Evolutionary conservation across 1,284 basidiomycete species (phyloP), one percentile per base, ranked within the genome.

Genomic region (Naganishia cerealis): DNA sequence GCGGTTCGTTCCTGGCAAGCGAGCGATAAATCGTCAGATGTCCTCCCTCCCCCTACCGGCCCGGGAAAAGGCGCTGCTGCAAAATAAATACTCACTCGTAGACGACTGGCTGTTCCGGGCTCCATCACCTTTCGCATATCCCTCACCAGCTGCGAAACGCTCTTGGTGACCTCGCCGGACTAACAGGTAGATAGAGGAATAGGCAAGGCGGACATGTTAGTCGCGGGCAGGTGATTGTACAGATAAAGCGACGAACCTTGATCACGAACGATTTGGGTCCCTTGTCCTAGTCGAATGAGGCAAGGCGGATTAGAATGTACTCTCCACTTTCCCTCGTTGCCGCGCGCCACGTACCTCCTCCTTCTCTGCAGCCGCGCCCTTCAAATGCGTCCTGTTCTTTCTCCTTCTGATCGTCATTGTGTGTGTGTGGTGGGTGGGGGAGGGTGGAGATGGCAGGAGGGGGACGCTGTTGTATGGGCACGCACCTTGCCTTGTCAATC

Each of bases 111-210:
- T 24, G 96, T 99, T 79, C 98, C 94, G 69, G 96, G 96, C 80
- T 99, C 96, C 91, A 99, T 93, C 71, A 96, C 89, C 79, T 91
- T 91, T 74, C 96, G 85, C 75, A 97, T 83, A 81, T 99, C 96
- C 63, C 90, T 86, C 16, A 97, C 94, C 39, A 99, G 87, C 74
- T 92, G 90, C 3, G 87, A 82, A 63, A 96, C 85, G n/a, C 91
- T 91, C 66, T 86, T 84, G 16, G 94, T 94, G 39, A 98, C 94
- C 69, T 88, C 87, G 53, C 95, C 95, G 80, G 94, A 91, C 77
- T 81, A 66, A n/a, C 0, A 24, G 26, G 46, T 10, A 42, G 54
- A 15, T 26, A 57, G 12, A 42, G 43, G 16, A 33, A 63, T 6
- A 53, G 52, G 46, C 52, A 61, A 26, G 50, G 33, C 52, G 39